Base-by-base conservation (phyloP, 2,329 filamentous ascomycete genomes). In the Lachnellula cervina region DNA sequence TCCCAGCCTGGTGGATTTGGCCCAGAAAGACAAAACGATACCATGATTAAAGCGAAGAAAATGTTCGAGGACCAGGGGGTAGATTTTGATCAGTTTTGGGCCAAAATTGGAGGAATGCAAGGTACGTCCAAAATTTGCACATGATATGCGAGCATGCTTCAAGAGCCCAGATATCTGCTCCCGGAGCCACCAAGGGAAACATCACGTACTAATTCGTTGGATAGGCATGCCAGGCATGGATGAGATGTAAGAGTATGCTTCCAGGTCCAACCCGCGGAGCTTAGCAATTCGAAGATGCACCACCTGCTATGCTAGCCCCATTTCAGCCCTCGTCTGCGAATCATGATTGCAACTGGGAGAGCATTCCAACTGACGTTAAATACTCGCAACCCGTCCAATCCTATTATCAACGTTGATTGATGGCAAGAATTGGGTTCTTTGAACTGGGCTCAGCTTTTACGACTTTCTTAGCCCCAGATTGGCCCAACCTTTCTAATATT, bases 81-180 rank as follows among this genome's bases (percentile, higher is more conserved):
- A n/a, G 81, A 96, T 68, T 96, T 96, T 72, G 89, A 93, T 59
- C 76, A 81, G 55, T 83, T 96, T 53, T 90, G 90, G 81, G 81
- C 81, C 60, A 84, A 89, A 32, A 82, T 87, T 53, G 84, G 83
- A 16, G 84, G 84, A 0, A 73, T 84, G 66, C 74, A 80, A 55
- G 80, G 78, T 2, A 73, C 84, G 71, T 75, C 79, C 51, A 78
- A 79, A 13, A 73, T 77, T 32, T 32, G 28, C 28, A 66, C 76
- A 76, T 55, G 45, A 63, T 37, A 56, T 64, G 54, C 65, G 61
- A 54, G 23, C 28, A 48, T 48, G n/a, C 35, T 19, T 21, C 16
- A 19, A n/a, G 11, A 34, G 35, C 17, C 45, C 45, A 47, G 28
- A 9, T 32, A 9, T 32, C 9, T 28, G 7, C 28, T 28, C 9